Evolutionary conservation across 352 stramenopile genomes (phyloP).

Genomic region (Phytophthora sp.): DNA sequence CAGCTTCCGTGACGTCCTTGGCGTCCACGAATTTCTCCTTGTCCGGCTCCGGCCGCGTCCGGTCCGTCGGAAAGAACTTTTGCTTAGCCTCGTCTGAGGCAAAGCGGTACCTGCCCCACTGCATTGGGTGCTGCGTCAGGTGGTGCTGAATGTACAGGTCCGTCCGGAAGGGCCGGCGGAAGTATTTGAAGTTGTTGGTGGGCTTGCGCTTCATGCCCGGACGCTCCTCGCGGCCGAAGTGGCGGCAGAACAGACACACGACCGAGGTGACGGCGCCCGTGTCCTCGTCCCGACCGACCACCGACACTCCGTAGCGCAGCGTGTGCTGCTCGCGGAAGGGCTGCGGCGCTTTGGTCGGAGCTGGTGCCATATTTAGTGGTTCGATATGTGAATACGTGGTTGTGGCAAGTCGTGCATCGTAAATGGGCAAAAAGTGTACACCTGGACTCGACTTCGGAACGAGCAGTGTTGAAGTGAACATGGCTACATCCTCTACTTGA

Average conservation of each 20-base stretch:
- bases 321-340: constrained; percentile 38
- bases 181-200: constrained; percentile 62
- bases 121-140: constrained; percentile 44
- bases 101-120: constrained; percentile 43
- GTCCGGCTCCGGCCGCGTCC: constrained; percentile 3
- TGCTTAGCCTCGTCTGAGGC: constrained; percentile 37
- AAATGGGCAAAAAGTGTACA: no score
- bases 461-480: constrained; percentile 3
- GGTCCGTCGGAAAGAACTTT: constrained; percentile 42
- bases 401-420: no score
- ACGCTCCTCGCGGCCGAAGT: constrained; percentile 54
- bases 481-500: constrained; percentile 1
- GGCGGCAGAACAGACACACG: constrained; percentile 60
- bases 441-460: no score
- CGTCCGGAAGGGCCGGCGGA: constrained; percentile 50
- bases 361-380: background rate
- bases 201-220: constrained; percentile 45
- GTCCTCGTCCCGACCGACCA: constrained; percentile 34
- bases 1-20: constrained; percentile 8
- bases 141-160: constrained; percentile 64
- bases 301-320: constrained; percentile 48
- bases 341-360: background rate
- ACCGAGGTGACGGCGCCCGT: constrained; percentile 36
- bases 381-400: no score
- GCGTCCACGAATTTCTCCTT: constrained; percentile 1